Base-by-base conservation (phyloP, 2,329 filamentous ascomycete genomes). In the Xylaria sp. region DNA sequence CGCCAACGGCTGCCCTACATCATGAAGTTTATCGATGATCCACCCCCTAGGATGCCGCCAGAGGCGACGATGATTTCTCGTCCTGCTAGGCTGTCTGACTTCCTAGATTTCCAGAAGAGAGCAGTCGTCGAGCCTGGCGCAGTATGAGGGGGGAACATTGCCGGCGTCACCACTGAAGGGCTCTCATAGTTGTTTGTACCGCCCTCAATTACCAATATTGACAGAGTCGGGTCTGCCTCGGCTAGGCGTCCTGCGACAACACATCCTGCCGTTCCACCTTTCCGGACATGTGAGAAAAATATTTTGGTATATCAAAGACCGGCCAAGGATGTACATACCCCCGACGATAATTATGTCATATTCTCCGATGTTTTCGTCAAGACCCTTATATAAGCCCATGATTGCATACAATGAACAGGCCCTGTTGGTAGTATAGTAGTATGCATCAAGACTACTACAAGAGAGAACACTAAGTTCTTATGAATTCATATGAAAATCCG, bases 31-130 rank as follows among this genome's bases (percentile, higher is more conserved):
- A 85, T 83, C 2, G 83, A 82, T 0, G 81, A 83, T 9, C 87
- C 87, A 21, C 87, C 88, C 25, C 87, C 87, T 0, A 90, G 79
- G 0, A 83, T 82, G 23, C 85, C 84, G 5, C 81, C 82, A 4
- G 73, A 71, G 0, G 80, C 80, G 1, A 84, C 78, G 18, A 83
- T 78, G 1, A 77, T 79, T 64, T 82, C 81, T n/a, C 85, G 78
- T 16, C 81, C 80, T 54, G 81, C 83, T 2, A 88, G 80, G 25
- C 84, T 74, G 29, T 73, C 62, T 10, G 74, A 74, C 50, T 72
- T 73, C 18, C 50, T 68, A 2, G 73, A 63, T 70, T 85, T 80
- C 75, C 87, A 87, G 75, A 88, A 88, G 27, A 85, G 60, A n/a
- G 66, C 73, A 63, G 69, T 74, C 8, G 85, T 85, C 64, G 83